Evolutionary conservation across 2,329 filamentous ascomycete species (phyloP).

Genomic region (Aspergillus sp.): DNA sequence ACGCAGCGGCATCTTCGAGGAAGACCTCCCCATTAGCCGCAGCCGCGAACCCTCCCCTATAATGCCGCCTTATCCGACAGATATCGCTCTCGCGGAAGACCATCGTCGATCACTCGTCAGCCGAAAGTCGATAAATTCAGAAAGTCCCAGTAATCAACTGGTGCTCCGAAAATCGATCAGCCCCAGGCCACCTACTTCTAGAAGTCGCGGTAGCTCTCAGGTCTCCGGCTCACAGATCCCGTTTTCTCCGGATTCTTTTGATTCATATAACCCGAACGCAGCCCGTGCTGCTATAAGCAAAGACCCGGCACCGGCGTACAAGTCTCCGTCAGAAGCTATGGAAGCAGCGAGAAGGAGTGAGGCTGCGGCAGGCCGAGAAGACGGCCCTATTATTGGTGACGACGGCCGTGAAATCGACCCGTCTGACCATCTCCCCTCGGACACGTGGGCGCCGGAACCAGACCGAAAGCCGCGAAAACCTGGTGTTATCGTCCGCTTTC

Average conservation of each 20-base stretch:
- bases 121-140: conserved; percentile 26
- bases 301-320: conserved; percentile 37
- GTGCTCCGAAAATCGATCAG: conserved; percentile 60
- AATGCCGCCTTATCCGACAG: conserved; percentile 28
- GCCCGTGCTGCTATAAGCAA: conserved; percentile 32
- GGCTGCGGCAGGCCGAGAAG: conserved; percentile 41
- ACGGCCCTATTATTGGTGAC: conserved; percentile 62
- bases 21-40: conserved; percentile 26
- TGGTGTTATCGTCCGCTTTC: conserved; percentile 50
- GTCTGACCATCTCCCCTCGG: conserved; percentile 63
- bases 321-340: conserved; percentile 39
- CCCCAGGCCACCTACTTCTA: conserved; percentile 49
- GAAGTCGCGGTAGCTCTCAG: conserved; percentile 42
- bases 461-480: conserved; percentile 56
- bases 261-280: conserved; percentile 55
- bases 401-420: conserved; percentile 66
- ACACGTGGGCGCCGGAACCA: conserved; percentile 67
- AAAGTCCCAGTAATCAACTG: conserved; percentile 25
- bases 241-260: conserved; percentile 63
- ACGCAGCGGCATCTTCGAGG: conserved; percentile 28
- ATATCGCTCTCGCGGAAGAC: conserved; percentile 28
- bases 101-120: conserved; percentile 21
- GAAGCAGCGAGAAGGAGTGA: conserved; percentile 40
- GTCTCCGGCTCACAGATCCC: conserved; percentile 58
- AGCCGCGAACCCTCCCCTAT: conserved; percentile 21